Evolutionary conservation across 1,284 basidiomycete genomes (phyloP), one percentile per base, ranked within the genome.

Genomic region (Schizophyllum amplum): DNA sequence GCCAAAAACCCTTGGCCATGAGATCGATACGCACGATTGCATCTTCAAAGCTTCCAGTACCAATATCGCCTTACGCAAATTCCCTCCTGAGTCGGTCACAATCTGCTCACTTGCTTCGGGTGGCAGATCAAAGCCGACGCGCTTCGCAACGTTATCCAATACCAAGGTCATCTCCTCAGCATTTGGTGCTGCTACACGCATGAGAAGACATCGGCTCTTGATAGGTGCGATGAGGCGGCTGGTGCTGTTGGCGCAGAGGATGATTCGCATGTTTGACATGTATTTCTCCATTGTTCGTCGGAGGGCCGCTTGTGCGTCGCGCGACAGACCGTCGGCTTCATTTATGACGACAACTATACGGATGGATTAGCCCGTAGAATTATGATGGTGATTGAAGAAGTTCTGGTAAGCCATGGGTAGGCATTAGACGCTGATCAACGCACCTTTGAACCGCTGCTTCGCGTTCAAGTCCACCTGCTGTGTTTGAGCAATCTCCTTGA

Each of bases 231-330:
- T 99, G 61, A 99, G 90, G 65, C 91, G 90, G 68, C 90, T 92
- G 2, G 97, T 98, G 68, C 92, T 95, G 71, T 94, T 97, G n/a
- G 96, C 94, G 70, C 96, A 98, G 11, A 99, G 82, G 65, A 99
- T 96, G 63, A 99, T 86, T 51, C 97, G 86, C 82, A 99, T 83
- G 70, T 98, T 99, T 52, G 86, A 86, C 91, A 98, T 98, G 77
- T 98, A 99, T 72, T 98, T 96, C 67, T 99, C 96, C 96, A 99
- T 99, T 2, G 96, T 99, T 58, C 97, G 82, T 66, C 97, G 87
- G 49, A 99, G 80, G 4, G 96, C 96, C 1, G 96, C 94, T 76
- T 99, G 96, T 0, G 96, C 96, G 73, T 99, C 96, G 62, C 95
- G 86, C 13, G 93, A 87, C 51, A 99, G 81, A 0, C 91, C 86